Conservation (phyloP, 2,329 filamentous ascomycete genomes). For the Ascochyta koolunga region DNA sequence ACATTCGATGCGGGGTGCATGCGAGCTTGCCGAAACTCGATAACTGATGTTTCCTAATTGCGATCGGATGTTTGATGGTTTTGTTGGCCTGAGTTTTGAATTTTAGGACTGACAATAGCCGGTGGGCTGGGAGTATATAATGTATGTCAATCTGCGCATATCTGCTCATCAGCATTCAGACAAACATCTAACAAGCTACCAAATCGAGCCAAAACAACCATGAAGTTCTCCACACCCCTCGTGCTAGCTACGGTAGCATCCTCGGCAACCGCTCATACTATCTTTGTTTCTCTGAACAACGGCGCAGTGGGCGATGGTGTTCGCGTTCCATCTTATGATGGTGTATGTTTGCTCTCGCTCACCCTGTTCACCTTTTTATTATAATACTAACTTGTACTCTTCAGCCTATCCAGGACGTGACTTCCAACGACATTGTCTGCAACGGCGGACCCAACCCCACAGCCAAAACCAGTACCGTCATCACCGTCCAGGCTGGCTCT, state of each 20-base stretch:
- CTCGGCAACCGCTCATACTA: conserved; percentile 56
- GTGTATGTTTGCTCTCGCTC: conserved; percentile 21
- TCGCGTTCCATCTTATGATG: conserved; percentile 53
- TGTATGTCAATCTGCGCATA: background rate
- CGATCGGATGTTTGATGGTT: no score
- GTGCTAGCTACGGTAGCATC: conserved; percentile 36
- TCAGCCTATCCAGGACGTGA: conserved; percentile 61
- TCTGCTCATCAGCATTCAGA: background rate
- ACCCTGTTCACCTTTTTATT: background rate
- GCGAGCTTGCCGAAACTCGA: background rate
- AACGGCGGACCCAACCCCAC: conserved; percentile 63
- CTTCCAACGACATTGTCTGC: conserved; percentile 61
- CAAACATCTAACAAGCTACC: background rate
- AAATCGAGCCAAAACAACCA: conserved; percentile 10
- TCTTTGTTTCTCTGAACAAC: conserved; percentile 57
- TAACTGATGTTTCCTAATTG: background rate
- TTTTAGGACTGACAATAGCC: background rate
- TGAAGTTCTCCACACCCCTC: conserved; percentile 39
- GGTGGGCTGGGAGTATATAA: background rate
- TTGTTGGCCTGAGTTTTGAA: background rate
- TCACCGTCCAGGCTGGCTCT: conserved; percentile 53
- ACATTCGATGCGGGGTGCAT: background rate
- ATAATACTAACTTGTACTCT: conserved; percentile 38
- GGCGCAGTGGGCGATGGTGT: conserved; percentile 58
- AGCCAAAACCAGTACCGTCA: conserved; percentile 38